Base-by-base conservation (phyloP, 2,329 filamentous ascomycete species). In the Microcera coccophila region DNA sequence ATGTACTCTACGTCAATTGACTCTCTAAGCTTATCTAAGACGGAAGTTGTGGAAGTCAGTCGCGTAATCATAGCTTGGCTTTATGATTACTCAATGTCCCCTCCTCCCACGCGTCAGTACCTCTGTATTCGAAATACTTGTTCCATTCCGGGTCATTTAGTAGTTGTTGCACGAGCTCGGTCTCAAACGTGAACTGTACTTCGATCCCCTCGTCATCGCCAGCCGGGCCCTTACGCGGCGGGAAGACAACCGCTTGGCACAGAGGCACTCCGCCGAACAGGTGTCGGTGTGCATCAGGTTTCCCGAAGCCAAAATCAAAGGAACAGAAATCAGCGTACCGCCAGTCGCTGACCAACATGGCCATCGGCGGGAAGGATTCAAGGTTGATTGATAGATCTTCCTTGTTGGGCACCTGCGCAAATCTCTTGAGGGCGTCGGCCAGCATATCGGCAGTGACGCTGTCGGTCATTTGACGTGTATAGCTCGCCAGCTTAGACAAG, bases 391-490 rank as follows among this genome's bases (percentile, higher is more conserved):
- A 62, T 12, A 71, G 42, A 12, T 55, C 39, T 16, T 52, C 42
- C 47, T 70, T 71, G 52, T 71, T 63, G 20, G 62, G 59, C 14
- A 68, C 53, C 1, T 50, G 50, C 1, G 63, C 63, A 4, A 69
- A 45, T 39, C 48, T 47, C 5, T 55, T 45, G 2, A 71, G 51
- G 10, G 50, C 41, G 9, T 45, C 20, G 17, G 54, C 51, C 3
- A 71, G 51, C 11, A 48, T 49, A 12, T 63, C 62, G 15, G 58
- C 45, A 1, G 60, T 66, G 10, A 61, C 52, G 39, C 58, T 56
- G 40, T 68, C 53, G 5, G 67, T 69, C 40, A 71, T 39, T 20
- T 54, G 42, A 4, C 68, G 67, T 22, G 64, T 56, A 37, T 70
- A 71, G 4, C 44, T 47, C 3, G 69, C 66, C 1, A 71, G 44